Evolutionary conservation across 2,329 filamentous ascomycete genomes (phyloP).

Genomic region (Pseudopyricularia javanii): DNA sequence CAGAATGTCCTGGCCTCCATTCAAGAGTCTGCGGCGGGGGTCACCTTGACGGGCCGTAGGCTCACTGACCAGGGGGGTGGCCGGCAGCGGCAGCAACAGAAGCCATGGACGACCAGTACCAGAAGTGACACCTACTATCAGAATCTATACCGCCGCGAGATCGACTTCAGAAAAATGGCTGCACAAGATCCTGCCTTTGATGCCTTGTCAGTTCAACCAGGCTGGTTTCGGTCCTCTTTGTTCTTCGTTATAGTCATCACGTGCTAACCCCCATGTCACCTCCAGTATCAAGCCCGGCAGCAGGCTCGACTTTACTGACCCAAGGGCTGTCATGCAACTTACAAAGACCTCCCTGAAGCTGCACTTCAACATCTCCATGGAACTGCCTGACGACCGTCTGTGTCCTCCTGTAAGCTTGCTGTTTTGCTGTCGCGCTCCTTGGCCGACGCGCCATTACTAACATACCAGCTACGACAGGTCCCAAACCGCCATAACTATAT

Average conservation of each 20-base stretch:
- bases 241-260: neutral
- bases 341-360: constrained; percentile 65
- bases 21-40: neutral
- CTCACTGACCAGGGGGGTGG: neutral
- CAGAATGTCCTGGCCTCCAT: neutral
- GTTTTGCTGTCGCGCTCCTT: constrained; percentile 7
- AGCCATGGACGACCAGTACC: neutral
- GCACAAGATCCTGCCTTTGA: neutral
- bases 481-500: constrained; percentile 76
- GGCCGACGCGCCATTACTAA: neutral
- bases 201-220: neutral
- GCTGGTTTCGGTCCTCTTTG: neutral
- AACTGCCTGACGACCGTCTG: constrained; percentile 64
- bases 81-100: neutral
- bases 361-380: constrained; percentile 62
- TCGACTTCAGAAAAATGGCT: neutral
- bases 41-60: neutral
- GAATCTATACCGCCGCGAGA: neutral
- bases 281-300: constrained; percentile 21
- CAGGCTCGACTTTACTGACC: constrained; percentile 70
- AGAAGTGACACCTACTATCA: neutral
- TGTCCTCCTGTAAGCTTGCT: constrained; percentile 60
- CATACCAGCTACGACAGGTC: constrained; percentile 19
- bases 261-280: neutral
- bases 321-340: constrained; percentile 63